Percentiles rank a stretch among this genome's conserved stretches.
Conservation (phyloP, 2,329 filamentous ascomycete species). For the Fusarium sp. region DNA sequence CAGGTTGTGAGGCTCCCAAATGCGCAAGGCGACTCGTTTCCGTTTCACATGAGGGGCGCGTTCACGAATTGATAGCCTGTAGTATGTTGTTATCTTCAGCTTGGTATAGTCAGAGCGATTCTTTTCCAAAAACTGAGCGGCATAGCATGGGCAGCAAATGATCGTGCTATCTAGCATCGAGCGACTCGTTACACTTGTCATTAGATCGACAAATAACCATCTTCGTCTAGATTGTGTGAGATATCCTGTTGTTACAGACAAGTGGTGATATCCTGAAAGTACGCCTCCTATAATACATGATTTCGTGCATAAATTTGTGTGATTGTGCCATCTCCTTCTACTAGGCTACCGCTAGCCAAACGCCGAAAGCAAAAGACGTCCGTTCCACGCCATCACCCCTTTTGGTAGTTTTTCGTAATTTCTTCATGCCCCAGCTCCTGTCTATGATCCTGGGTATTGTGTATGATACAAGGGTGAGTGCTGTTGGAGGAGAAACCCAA, state of each 20-base stretch:
- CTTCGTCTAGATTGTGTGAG: conserved; percentile 1
- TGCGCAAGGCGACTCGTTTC: conserved; percentile 3
- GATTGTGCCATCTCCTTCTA: conserved; percentile 19
- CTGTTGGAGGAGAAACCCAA: background rate
- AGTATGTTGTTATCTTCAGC: conserved; percentile 9
- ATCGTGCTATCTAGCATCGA: background rate
- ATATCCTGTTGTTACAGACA: background rate
- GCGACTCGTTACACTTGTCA: background rate
- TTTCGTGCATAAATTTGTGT: conserved; percentile 18
- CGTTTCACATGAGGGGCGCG: conserved; percentile 12
- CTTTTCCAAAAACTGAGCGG: background rate
- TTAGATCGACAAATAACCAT: background rate
- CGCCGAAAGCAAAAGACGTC: conserved; percentile 23
- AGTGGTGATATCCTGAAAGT: conserved; percentile 13
- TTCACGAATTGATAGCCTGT: conserved; percentile 15
- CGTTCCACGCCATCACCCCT: conserved; percentile 11
- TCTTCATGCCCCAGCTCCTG: conserved; percentile 5
- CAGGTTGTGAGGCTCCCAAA: background rate
- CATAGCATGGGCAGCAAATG: no score
- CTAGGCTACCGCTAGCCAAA: conserved; percentile 23
- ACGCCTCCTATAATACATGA: conserved; percentile 30
- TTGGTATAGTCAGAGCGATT: conserved; percentile 12
- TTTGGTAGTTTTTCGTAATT: conserved; percentile 12
- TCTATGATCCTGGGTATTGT: conserved; percentile 16
- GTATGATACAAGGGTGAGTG: conserved; percentile 11